phyloP scores from a whole-genome alignment of 805 yeast genomes.

The Wickerhamomyces queroliae region DNA sequence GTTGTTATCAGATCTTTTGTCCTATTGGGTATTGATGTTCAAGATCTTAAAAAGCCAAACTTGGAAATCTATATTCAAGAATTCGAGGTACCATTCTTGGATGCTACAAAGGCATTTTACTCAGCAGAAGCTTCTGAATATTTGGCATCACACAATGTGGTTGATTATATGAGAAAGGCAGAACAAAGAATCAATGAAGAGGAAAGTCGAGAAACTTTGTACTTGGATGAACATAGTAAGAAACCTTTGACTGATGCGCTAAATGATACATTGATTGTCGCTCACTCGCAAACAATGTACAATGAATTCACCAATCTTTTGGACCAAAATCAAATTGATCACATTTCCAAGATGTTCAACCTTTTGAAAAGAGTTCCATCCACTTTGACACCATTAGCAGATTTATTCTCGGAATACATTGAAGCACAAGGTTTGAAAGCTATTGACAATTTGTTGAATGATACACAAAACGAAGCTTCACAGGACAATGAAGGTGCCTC shows the following conservation, averaged over 20 bases:
- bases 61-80: slow-evolving; percentile 72
- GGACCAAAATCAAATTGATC: slow-evolving; percentile 64
- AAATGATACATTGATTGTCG: slow-evolving; percentile 69
- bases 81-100: slow-evolving; percentile 75
- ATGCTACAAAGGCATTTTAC: slow-evolving; percentile 63
- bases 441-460: slow-evolving; percentile 48
- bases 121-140: slow-evolving; percentile 60
- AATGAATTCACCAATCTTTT: slow-evolving; percentile 71
- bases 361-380: slow-evolving; percentile 73
- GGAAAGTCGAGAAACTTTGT: slow-evolving; percentile 66
- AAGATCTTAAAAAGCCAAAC: slow-evolving; percentile 81
- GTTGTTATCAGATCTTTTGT: slow-evolving; percentile 84
- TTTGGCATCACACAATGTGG: slow-evolving; percentile 70
- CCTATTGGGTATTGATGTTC: slow-evolving; percentile 82
- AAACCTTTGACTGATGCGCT: slow-evolving; percentile 69
- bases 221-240: slow-evolving; percentile 82
- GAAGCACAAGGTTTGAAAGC: slow-evolving; percentile 57
- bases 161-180: slow-evolving; percentile 86
- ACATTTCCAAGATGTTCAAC: slow-evolving; percentile 72
- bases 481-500: slow-evolving; percentile 20
- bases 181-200: slow-evolving; percentile 81
- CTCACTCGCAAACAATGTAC: slow-evolving; percentile 72
- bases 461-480: slow-evolving; percentile 15
- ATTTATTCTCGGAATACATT: slow-evolving; percentile 66
- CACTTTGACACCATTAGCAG: slow-evolving; percentile 74